Conservation (phyloP, 129 eudicot species). For the Pittosporum tobira region DNA sequence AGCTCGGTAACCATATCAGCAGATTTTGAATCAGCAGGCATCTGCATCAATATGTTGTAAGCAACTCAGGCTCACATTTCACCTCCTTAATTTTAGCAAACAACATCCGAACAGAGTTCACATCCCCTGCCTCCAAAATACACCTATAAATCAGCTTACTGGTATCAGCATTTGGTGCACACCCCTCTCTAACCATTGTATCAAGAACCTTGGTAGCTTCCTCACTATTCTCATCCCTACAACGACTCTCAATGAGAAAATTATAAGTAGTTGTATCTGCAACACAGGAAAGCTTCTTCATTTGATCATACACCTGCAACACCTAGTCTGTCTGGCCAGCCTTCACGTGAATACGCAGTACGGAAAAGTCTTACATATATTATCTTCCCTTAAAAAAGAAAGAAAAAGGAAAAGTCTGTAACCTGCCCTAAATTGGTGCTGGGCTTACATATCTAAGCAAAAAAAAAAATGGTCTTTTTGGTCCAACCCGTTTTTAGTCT, state of each 20-base stretch:
- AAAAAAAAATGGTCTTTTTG: too few species aligned
- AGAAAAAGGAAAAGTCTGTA: too few species aligned
- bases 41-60: slow-evolving; percentile 59
- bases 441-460: too few species aligned
- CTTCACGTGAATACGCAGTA: slow-evolving; percentile 79
- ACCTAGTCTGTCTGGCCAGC: slow-evolving; percentile 76
- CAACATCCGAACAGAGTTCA: slow-evolving; percentile 66
- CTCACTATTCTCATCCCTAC: slow-evolving; percentile 67
- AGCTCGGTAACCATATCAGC: slow-evolving; percentile 85
- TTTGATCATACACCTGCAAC: slow-evolving; percentile 74
- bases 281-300: slow-evolving; percentile 56
- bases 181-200: slow-evolving; percentile 55
- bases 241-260: slow-evolving; percentile 63
- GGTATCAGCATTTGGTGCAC: slow-evolving; percentile 51
- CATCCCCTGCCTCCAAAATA: slow-evolving; percentile 54
- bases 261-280: slow-evolving; percentile 68
- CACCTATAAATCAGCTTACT: slow-evolving; percentile 65
- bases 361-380: too few species aligned
- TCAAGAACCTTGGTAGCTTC: slow-evolving; percentile 72
- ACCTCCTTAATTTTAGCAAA: slow-evolving; percentile 66
- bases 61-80: slow-evolving; percentile 61
- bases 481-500: too few species aligned
- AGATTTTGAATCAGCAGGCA: slow-evolving; percentile 70
- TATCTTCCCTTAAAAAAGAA: too few species aligned
- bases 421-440: too few species aligned